Base-by-base conservation (phyloP, 306 rosid genomes). In the Cicer yamashitae region DNA sequence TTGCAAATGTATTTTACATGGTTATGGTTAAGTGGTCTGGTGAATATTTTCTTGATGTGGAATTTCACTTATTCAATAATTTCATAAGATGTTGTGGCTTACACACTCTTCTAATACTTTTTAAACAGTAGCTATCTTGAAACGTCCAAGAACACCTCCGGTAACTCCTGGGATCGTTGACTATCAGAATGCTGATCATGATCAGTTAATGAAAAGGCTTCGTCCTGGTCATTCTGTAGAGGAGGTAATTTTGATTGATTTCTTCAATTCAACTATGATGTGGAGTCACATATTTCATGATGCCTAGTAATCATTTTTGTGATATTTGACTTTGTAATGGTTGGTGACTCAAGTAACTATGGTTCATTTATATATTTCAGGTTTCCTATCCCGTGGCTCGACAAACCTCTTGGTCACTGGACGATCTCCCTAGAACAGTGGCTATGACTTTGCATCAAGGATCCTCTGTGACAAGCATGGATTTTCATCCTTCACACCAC, bases 341-440 rank as follows among this genome's bases (percentile, higher is more conserved):
- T 12, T 59, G 65, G 66, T 56, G 34, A 71, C 78, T 82, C 67
- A 34, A 76, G 51, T 58, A 54, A 46, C 44, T 22, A 44, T 63
- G 71, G 62, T 58, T 73, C 50, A 73, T 76, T 75, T 72, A 39
- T 78, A 61, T 63, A 71, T 70, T 81, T 69, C 68, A 93, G 98
- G 96, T 88, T 76, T 86, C 92, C 39, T 87, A 85, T 87, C 91
- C 94, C 15, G 81, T 74, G 34, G 81, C 85, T 72, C 86, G 91
- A 67, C 94, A 85, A 85, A 79, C 85, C 80, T 82, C 91, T 54
- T 90, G 89, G 96, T 90, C 94, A n/a, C 69, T 34, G 14, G 93
- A 90, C 73, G 96, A 90, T 77, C 85, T 93, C n/a, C 98, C 98
- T 7, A 89, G 88, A 89, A 82, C 82, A 17, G 93, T 93, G 71